Conservation (phyloP, 768 basidiomycete genomes). For the Lentinula sp. region DNA sequence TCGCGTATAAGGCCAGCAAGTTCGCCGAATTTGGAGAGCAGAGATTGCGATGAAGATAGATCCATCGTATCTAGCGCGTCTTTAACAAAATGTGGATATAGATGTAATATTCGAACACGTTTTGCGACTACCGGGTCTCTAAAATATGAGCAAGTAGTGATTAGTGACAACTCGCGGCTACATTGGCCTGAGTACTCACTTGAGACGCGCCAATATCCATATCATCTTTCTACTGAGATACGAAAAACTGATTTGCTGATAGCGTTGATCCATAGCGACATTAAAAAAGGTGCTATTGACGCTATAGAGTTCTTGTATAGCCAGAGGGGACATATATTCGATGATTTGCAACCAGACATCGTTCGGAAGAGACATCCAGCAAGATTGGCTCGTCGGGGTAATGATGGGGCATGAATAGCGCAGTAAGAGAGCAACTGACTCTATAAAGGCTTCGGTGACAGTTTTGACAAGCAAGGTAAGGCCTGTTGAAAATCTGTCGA, state of each 20-base stretch:
- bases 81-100: conserved; percentile 37
- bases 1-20: conserved; percentile 27
- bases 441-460: conserved; percentile 4
- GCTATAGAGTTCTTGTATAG: conserved; percentile 25
- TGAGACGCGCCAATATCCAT: conserved; percentile 13
- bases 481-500: not conserved
- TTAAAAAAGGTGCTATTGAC: conserved; percentile 29
- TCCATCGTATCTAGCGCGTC: conserved; percentile 13
- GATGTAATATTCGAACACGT: conserved; percentile 40
- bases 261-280: conserved; percentile 37
- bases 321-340: conserved; percentile 24
- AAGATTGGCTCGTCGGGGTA: not conserved
- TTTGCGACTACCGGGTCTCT: conserved; percentile 44
- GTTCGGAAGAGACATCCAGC: conserved; percentile 11
- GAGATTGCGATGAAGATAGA: not conserved
- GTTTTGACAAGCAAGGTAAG: not conserved
- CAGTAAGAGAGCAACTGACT: not conserved
- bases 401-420: not conserved
- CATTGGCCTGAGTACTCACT: conserved; percentile 20
- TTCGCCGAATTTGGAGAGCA: not conserved
- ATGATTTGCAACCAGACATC: conserved; percentile 32
- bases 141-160: not conserved
- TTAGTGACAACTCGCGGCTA: not conserved
- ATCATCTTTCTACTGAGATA: conserved; percentile 40
- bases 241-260: conserved; percentile 43